Base-by-base conservation (phyloP, 2,329 filamentous ascomycete genomes). In the Aureobasidium pullulans region DNA sequence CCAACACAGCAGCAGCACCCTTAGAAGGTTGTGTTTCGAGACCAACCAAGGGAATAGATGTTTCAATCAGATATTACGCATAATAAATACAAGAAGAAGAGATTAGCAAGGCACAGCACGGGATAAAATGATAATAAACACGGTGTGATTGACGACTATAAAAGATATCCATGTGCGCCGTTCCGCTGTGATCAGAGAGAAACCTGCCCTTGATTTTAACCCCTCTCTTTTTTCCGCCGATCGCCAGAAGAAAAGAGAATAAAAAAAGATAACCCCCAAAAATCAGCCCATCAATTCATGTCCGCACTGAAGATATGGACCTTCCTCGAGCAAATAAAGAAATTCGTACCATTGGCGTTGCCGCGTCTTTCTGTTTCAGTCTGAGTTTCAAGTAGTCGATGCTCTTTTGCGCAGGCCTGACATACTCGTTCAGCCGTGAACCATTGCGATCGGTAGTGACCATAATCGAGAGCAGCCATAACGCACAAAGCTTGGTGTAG, bases 111-210 rank as follows among this genome's bases (percentile, higher is more conserved):
- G 34, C 34, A 36, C 34, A 36, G 13, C 34, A 36, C 11, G 16
- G 37, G 7, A 8, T 1, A 29, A 39, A 10, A 16, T 39, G 6
- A 31, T 31, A 52, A 15, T 16, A 31, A 13, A 39, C 48, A 52
- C 36, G 39, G 10, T 52, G 34, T 39, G 19, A 52, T 52, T 52
- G 36, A 23, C 34, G 48, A 16, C 48, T 52, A 40, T 37, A 46
- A 52, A 50, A 49, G 8, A 52, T 52, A 52, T 52, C 48, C 48
- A 52, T 52, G 16, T 52, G 23, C 48, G 36, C 48, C 48, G 29
- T n/a, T 16, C n/a, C 34, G 23, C 31, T 40, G 48, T 40, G 29
- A 52, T 23, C 29, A 52, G 23, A 23, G 23, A 23, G 23, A 37
- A 52, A 16, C 48, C 48, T 52, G 48, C 48, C 48, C 36, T 15